Conservation (phyloP, 805 yeast genomes). For the Myxozyma sirexii region DNA sequence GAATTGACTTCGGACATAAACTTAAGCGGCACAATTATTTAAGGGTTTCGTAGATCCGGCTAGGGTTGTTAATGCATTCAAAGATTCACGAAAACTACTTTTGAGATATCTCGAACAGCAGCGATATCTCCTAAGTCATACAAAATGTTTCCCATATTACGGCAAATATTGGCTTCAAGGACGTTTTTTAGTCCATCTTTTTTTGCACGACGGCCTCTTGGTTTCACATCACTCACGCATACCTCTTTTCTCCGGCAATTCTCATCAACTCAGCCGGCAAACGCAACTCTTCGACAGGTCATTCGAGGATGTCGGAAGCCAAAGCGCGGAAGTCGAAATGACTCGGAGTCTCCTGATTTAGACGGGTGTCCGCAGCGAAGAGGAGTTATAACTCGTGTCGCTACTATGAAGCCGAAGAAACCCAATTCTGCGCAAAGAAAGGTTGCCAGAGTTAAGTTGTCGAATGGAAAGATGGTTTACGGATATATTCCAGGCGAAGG, state of each 20-base stretch:
- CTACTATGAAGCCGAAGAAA: constrained; percentile 95
- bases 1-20: background rate
- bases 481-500: constrained; percentile 99
- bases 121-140: background rate
- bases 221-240: background rate
- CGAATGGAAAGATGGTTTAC: constrained; percentile 84
- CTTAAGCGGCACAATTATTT: background rate
- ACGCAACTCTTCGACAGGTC: constrained; percentile 76
- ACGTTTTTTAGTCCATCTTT: background rate
- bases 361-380: constrained; percentile 81
- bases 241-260: constrained; percentile 8
- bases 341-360: constrained; percentile 76
- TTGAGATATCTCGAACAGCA: background rate
- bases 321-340: constrained; percentile 45
- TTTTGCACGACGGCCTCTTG: background rate
- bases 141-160: background rate
- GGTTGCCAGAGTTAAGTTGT: constrained; percentile 89
- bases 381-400: constrained; percentile 91
- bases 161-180: constrained; percentile 2
- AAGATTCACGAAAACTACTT: background rate
- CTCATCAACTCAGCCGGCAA: constrained; percentile 5
- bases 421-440: constrained; percentile 98
- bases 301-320: constrained; percentile 67
- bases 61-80: background rate
- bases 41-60: background rate